A percentile compares a stretch with the other conserved stretches of the same genome.
phyloP scores from a whole-genome alignment of 192 early-diverging fungal species.

The Linnemannia schmuckeri region DNA sequence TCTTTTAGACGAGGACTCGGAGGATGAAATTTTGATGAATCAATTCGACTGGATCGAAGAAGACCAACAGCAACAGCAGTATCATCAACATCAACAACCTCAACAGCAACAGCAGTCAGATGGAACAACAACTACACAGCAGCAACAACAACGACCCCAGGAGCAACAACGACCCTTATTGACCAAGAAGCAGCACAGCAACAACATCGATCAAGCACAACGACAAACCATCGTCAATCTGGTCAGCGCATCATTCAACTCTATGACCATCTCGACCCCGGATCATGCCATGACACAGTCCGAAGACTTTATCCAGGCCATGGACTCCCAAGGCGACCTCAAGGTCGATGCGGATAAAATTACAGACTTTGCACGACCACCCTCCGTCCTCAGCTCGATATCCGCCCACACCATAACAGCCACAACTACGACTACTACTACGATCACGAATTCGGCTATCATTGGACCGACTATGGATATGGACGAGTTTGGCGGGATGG shows the following conservation, averaged over 20 bases:
- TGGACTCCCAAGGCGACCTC: conserved; percentile 21
- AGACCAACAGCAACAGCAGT: conserved; percentile 21
- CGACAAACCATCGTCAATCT: conserved; percentile 3
- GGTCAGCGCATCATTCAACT: conserved; percentile 5
- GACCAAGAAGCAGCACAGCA: neutral
- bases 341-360: conserved; percentile 43
- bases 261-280: conserved; percentile 6
- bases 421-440: neutral
- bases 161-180: neutral
- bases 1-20: conserved; percentile 49
- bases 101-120: conserved; percentile 5
- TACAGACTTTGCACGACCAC: conserved; percentile 7
- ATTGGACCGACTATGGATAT: neutral
- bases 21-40: conserved; percentile 56
- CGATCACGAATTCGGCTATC: neutral
- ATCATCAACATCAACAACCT: neutral
- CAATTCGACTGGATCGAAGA: conserved; percentile 59
- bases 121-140: neutral
- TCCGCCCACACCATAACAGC: neutral
- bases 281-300: conserved; percentile 49
- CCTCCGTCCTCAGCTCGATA: conserved; percentile 1
- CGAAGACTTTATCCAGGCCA: conserved; percentile 35
- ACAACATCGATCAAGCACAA: neutral
- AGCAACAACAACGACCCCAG: conserved; percentile 18
- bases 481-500: neutral